phyloP scores from a whole-genome alignment of 2,329 filamentous ascomycete species.

The Sclerotinia nivalis region DNA sequence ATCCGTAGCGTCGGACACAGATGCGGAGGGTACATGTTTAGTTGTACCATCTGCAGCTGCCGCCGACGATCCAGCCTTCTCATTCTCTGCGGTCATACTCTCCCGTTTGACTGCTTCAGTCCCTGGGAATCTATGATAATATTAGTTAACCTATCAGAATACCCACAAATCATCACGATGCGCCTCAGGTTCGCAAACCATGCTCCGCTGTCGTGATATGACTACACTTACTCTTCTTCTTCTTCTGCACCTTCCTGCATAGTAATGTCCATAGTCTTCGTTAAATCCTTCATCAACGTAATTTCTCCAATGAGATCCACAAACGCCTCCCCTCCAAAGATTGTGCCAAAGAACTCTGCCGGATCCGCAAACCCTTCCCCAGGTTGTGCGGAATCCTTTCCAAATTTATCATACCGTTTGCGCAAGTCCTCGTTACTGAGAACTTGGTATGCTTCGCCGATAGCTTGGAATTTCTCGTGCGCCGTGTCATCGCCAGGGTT shows the following conservation, averaged over 20 bases:
- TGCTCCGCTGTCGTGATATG: background rate
- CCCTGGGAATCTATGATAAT: slow-evolving; percentile 49
- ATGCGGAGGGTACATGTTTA: slow-evolving; percentile 26
- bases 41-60: slow-evolving; percentile 23
- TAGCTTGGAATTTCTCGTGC: slow-evolving; percentile 90
- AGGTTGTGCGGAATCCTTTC: slow-evolving; percentile 91
- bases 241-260: slow-evolving; percentile 78
- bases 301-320: slow-evolving; percentile 97
- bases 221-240: slow-evolving; percentile 44
- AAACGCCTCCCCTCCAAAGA: slow-evolving; percentile 96
- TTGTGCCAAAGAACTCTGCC: slow-evolving; percentile 96
- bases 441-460: slow-evolving; percentile 74
- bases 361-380: slow-evolving; percentile 93
- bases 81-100: slow-evolving; percentile 47
- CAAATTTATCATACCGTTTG: slow-evolving; percentile 93
- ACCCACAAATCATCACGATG: background rate
- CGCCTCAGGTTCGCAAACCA: background rate
- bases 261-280: slow-evolving; percentile 97
- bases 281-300: slow-evolving; percentile 96
- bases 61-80: slow-evolving; percentile 35
- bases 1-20: slow-evolving; percentile 33
- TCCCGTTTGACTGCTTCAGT: slow-evolving; percentile 58
- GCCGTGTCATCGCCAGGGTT: slow-evolving; percentile 95
- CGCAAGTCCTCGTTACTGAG: slow-evolving; percentile 85
- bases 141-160: slow-evolving; percentile 49